These are phyloP conservation scores for Heliamphora exappendiculata DNA, from an alignment of 148 eudicot genomes.

Conservation along the genomic window DNA sequence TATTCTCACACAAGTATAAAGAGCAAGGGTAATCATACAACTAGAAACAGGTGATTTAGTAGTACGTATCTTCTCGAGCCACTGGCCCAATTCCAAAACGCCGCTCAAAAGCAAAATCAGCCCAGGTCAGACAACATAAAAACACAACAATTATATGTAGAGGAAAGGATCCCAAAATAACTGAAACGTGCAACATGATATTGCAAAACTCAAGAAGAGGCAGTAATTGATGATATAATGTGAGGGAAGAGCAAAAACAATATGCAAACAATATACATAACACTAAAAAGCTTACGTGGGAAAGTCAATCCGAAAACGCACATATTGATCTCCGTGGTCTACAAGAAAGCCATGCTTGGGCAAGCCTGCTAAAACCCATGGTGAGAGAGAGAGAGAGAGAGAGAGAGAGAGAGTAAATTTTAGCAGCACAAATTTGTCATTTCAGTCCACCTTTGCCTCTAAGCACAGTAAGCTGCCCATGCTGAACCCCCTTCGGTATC, in stretches of 20 bases:
- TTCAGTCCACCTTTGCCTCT: constrained; percentile 70
- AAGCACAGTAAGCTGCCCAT: constrained; percentile 60
- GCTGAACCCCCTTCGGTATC: constrained; percentile 96
- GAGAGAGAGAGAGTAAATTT: neutral
- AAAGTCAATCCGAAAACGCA: constrained; percentile 67
- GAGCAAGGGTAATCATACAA: neutral
- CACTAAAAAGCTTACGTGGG: constrained; percentile 50
- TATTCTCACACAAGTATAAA: neutral
- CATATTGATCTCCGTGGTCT: constrained; percentile 73
- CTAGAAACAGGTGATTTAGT: neutral
- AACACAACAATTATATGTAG: neutral
- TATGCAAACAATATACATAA: neutral
- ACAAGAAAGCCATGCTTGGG: constrained; percentile 65
- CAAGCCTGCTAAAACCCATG: constrained; percentile 50
- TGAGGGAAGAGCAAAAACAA: neutral
- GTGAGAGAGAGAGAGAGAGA: neutral
- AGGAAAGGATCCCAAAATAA: neutral
- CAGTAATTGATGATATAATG: neutral
- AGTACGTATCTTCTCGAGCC: neutral
- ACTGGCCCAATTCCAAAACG: too few species aligned
- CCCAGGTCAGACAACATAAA: neutral
- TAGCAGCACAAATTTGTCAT: constrained; percentile 4
- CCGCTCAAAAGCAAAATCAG: neutral
- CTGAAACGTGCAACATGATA: neutral
- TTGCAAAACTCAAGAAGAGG: neutral